Conservation (phyloP, 2,329 filamentous ascomycete species). For the Leptosphaerulina australis region DNA sequence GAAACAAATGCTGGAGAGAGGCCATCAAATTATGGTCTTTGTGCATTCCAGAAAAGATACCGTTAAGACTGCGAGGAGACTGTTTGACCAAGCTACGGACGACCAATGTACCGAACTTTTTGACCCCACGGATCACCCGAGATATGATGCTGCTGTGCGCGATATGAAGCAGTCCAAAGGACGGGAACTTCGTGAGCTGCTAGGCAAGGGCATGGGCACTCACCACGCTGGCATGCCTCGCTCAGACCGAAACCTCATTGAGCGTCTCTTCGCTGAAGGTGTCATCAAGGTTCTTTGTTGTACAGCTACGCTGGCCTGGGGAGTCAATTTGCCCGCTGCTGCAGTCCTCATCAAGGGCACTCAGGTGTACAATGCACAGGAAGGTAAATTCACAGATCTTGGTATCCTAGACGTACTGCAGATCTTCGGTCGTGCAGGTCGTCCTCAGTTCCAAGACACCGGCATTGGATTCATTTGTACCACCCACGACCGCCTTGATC, state of each 20-base stretch:
- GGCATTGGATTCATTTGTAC: conserved; percentile 99
- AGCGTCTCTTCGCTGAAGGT: conserved; percentile 86
- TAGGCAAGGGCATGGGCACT: conserved; percentile 89
- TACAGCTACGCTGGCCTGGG: conserved; percentile 97
- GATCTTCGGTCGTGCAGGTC: conserved; percentile 97
- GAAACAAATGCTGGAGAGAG: conserved; percentile 83
- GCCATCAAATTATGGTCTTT: conserved; percentile 99
- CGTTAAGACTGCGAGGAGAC: conserved; percentile 80
- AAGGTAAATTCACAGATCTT: conserved; percentile 94
- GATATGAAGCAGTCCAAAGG: conserved; percentile 88
- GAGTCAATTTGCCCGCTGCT: conserved; percentile 95
- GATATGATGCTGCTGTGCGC: conserved; percentile 77
- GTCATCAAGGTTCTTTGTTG: conserved; percentile 98
- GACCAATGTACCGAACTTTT: conserved; percentile 81
- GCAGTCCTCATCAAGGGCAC: conserved; percentile 98
- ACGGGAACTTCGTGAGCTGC: conserved; percentile 83
- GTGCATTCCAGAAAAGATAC: conserved; percentile 97
- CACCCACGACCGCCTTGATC: conserved; percentile 87
- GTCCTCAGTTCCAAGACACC: conserved; percentile 95
- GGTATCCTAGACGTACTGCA: conserved; percentile 96
- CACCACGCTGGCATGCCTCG: conserved; percentile 97
- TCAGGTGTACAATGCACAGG: conserved; percentile 93
- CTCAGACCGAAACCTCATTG: conserved; percentile 93
- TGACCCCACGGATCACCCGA: conserved; percentile 77
- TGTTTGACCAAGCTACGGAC: conserved; percentile 85